A percentile compares a stretch with the other conserved stretches of the same genome.
These are phyloP conservation scores for Candida sanyaensis DNA, from an alignment of 1,139 yeast species.

Conservation along the genomic window DNA sequence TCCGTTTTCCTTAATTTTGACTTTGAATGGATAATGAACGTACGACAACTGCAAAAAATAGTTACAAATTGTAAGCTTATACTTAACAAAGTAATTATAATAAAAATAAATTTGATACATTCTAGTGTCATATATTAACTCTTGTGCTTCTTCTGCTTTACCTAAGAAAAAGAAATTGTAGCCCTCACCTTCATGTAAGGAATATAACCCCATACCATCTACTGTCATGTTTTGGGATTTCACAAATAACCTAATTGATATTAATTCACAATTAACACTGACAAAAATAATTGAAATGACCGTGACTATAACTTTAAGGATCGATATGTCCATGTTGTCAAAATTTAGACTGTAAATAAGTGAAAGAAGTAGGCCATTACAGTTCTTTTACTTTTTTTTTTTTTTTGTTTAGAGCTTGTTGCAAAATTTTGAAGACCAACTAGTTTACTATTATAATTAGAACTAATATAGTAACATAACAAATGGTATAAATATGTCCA, in stretches of 20 bases:
- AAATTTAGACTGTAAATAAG: too few relatives aligned
- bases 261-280: background rate
- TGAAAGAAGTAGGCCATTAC: too few relatives aligned
- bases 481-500: too few relatives aligned
- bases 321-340: background rate
- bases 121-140: constrained; percentile 2
- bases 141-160: background rate
- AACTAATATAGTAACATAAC: too few relatives aligned
- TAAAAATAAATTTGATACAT: constrained; percentile 2
- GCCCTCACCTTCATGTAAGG: constrained; percentile 56
- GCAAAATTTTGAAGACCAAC: background rate
- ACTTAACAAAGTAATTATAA: background rate
- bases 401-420: background rate
- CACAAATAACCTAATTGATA: constrained; percentile 12
- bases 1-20: constrained; percentile 2
- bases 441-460: too few relatives aligned
- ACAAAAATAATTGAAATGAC: background rate
- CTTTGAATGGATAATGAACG: constrained; percentile 2
- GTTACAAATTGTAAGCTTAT: background rate
- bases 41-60: constrained; percentile 1
- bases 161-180: constrained; percentile 42
- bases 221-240: constrained; percentile 21
- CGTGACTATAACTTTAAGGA: background rate
- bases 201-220: constrained; percentile 28
- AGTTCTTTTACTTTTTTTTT: background rate